Evolutionary conservation across 2,329 filamentous ascomycete genomes (phyloP).

Genomic region (Exophiala sideris): DNA sequence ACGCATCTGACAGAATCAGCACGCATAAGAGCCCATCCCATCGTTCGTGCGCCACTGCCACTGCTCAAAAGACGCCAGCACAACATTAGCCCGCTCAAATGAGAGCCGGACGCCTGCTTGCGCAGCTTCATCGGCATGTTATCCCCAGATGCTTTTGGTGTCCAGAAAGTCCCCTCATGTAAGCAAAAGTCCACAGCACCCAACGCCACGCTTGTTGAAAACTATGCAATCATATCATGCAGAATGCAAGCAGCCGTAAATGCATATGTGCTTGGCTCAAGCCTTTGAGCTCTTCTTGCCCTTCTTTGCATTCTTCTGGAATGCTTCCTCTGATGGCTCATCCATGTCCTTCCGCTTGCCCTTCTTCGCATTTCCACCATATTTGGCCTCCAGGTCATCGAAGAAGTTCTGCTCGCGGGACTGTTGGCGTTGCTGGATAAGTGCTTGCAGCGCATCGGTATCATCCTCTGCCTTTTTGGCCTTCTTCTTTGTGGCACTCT

Average conservation of each 20-base stretch:
- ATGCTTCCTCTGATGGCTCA: slow-evolving; percentile 63
- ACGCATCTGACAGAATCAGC: too few relatives aligned
- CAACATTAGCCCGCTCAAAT: too few relatives aligned
- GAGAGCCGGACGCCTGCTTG: too few relatives aligned
- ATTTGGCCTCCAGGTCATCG: slow-evolving; percentile 73
- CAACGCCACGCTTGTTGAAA: slow-evolving; percentile 9
- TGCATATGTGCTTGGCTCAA: slow-evolving; percentile 1
- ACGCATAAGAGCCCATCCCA: too few relatives aligned
- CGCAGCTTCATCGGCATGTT: too few relatives aligned
- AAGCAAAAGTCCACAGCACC: not conserved
- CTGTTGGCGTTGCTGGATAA: slow-evolving; percentile 45
- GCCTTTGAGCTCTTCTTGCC: slow-evolving; percentile 12
- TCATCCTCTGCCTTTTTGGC: slow-evolving; percentile 40
- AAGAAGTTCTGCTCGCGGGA: slow-evolving; percentile 58
- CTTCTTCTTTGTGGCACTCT: slow-evolving; percentile 46
- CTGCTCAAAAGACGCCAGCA: too few relatives aligned
- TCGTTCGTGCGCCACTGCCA: too few relatives aligned
- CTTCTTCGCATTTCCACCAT: slow-evolving; percentile 42
- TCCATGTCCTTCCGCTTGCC: slow-evolving; percentile 49
- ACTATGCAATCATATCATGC: not conserved
- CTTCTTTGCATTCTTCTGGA: slow-evolving; percentile 44
- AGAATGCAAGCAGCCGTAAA: not conserved
- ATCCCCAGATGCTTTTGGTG: too few relatives aligned
- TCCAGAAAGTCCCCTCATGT: too few relatives aligned
- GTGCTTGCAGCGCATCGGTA: slow-evolving; percentile 58